These are phyloP conservation scores for Entonaema liquescens DNA, from an alignment of 495 filamentous ascomycete species.

Conservation along the genomic window DNA sequence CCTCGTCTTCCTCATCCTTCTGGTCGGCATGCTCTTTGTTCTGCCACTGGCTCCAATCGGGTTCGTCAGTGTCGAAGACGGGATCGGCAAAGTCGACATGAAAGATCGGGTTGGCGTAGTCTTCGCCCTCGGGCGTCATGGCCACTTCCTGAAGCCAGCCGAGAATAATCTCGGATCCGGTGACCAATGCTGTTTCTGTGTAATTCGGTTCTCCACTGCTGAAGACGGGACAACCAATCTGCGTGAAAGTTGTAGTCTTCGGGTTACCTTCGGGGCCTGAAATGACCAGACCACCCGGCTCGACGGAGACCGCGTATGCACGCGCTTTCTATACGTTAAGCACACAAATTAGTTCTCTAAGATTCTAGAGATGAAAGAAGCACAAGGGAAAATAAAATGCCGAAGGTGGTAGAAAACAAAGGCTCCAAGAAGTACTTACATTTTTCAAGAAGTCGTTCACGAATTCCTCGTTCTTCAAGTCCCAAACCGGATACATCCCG, in stretches of 20 bases:
- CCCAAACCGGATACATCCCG: conserved; percentile 45
- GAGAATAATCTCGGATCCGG: conserved; percentile 47
- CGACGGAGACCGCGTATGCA: conserved; percentile 64
- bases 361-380: neutral
- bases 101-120: conserved; percentile 49
- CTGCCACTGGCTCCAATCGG: conserved; percentile 14
- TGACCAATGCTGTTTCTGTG: conserved; percentile 52
- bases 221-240: conserved; percentile 57
- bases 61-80: conserved; percentile 1
- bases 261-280: conserved; percentile 55
- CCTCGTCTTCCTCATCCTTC: neutral
- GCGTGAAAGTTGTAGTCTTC: conserved; percentile 38
- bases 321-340: conserved; percentile 59
- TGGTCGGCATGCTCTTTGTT: neutral
- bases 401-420: neutral
- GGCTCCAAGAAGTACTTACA: conserved; percentile 47
- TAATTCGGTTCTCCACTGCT: conserved; percentile 52
- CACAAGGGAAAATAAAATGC: neutral
- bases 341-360: neutral
- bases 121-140: conserved; percentile 22
- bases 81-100: conserved; percentile 31
- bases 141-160: conserved; percentile 59
- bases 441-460: conserved; percentile 53
- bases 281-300: conserved; percentile 58
- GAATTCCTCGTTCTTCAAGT: conserved; percentile 52